Evolutionary conservation across 1,139 yeast species (phyloP).

Genomic region (Sugiyamaella pinicola): DNA sequence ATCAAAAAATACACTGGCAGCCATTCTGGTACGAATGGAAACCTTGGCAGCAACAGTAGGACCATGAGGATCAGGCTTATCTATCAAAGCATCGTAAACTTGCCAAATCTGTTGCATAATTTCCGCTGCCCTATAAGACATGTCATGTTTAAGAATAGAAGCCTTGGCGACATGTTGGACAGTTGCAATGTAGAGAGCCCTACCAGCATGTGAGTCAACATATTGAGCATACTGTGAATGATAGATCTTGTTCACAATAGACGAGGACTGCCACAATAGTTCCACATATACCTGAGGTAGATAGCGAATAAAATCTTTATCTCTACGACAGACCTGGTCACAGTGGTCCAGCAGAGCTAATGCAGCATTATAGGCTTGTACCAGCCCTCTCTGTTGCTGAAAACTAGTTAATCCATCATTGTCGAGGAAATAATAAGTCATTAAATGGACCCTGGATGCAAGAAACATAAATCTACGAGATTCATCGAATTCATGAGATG

Average conservation of each 20-base stretch:
- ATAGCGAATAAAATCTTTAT: constrained; percentile 67
- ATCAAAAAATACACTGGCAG: constrained; percentile 91
- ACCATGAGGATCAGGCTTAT: constrained; percentile 23
- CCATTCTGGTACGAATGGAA: constrained; percentile 76
- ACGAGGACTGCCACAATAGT: constrained; percentile 89
- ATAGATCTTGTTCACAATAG: constrained; percentile 73
- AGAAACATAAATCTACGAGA: constrained; percentile 67
- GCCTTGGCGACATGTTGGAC: constrained; percentile 73
- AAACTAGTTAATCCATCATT: constrained; percentile 51
- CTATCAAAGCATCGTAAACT: constrained; percentile 60
- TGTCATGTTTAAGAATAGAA: constrained; percentile 85
- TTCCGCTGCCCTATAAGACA: constrained; percentile 90
- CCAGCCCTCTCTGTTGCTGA: constrained; percentile 73
- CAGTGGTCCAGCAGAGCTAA: constrained; percentile 70
- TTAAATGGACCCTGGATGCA: constrained; percentile 74
- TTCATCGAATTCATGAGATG: constrained; percentile 55
- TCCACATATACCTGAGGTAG: constrained; percentile 82
- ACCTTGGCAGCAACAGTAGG: constrained; percentile 46
- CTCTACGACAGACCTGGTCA: constrained; percentile 58
- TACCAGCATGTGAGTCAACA: constrained; percentile 73
- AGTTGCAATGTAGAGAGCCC: constrained; percentile 68
- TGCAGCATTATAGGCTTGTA: constrained; percentile 78
- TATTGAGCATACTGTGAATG: constrained; percentile 71
- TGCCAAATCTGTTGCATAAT: constrained; percentile 96
- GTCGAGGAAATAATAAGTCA: constrained; percentile 81